A percentile compares a stretch with the other conserved stretches of the same genome.
Conservation (phyloP, 352 stramenopile species). For the Salisapilia sapeloensis region DNA sequence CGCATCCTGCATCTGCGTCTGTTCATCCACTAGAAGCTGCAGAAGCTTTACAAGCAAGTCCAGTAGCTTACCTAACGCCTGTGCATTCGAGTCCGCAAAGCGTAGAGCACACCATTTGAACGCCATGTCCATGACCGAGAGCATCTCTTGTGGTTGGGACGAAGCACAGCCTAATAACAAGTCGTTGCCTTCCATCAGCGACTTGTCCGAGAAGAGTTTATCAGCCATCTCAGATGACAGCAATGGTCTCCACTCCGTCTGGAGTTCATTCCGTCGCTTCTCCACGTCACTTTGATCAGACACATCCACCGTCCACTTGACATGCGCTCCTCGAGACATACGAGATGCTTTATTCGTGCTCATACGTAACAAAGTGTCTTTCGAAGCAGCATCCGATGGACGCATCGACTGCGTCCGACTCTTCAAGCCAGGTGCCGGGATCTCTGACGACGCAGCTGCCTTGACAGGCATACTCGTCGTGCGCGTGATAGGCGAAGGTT, state of each 20-base stretch:
- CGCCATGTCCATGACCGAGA: constrained; percentile 50
- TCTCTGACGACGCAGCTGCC: constrained; percentile 2
- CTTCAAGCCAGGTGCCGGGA: too few relatives aligned
- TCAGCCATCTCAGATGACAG: constrained; percentile 44
- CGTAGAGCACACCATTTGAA: constrained; percentile 77
- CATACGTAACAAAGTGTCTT: constrained; percentile 31
- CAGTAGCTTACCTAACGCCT: constrained; percentile 65
- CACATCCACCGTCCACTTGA: constrained; percentile 75
- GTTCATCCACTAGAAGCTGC: constrained; percentile 40
- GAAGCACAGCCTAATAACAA: constrained; percentile 52
- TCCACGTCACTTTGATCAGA: constrained; percentile 52
- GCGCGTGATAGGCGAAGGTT: background rate
- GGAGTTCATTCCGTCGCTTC: constrained; percentile 46
- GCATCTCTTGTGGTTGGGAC: constrained; percentile 42
- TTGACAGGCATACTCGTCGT: constrained; percentile 2
- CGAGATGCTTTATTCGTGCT: constrained; percentile 36
- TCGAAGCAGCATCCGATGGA: constrained; percentile 8
- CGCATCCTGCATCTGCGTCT: constrained; percentile 63
- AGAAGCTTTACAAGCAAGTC: constrained; percentile 74
- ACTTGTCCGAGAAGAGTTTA: constrained; percentile 78
- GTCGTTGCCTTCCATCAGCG: constrained; percentile 64
- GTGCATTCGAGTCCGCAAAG: constrained; percentile 80
- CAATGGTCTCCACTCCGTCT: constrained; percentile 62
- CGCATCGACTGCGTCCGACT: too few relatives aligned
- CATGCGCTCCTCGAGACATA: constrained; percentile 46